Percentiles rank a stretch among this genome's conserved stretches.
phyloP scores from a whole-genome alignment of 257 asterid species.

The Voacanga thouarsii region DNA sequence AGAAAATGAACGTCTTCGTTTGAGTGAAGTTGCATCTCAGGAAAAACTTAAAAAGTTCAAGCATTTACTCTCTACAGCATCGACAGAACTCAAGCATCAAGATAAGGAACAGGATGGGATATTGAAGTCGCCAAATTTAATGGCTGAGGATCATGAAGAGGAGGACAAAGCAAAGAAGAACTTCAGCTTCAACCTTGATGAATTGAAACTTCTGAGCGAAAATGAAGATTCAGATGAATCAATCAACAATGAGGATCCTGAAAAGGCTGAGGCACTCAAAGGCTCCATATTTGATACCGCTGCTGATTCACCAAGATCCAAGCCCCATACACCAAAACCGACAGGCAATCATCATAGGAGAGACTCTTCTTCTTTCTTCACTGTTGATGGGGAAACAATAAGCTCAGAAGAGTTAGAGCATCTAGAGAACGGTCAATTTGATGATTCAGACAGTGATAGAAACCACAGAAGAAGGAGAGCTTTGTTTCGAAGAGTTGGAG shows the following conservation, averaged over 20 bases:
- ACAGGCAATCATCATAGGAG: conserved; percentile 21
- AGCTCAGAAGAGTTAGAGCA: conserved; percentile 34
- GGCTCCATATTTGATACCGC: conserved; percentile 70
- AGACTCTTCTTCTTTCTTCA: conserved; percentile 28
- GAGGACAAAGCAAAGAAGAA: conserved; percentile 17
- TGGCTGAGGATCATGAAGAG: conserved; percentile 13
- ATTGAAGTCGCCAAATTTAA: conserved; percentile 26
- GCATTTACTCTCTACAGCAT: conserved; percentile 46
- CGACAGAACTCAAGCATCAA: conserved; percentile 35
- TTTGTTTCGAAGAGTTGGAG: conserved; percentile 65
- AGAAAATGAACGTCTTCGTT: conserved; percentile 65
- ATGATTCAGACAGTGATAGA: conserved; percentile 42
- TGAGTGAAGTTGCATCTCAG: conserved; percentile 54
- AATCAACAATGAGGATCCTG: conserved; percentile 44
- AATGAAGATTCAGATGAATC: conserved; percentile 23
- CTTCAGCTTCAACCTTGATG: conserved; percentile 51
- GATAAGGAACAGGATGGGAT: conserved; percentile 32
- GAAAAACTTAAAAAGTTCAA: conserved; percentile 65
- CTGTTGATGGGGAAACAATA: conserved; percentile 30
- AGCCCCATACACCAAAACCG: conserved; percentile 46
- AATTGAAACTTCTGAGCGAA: conserved; percentile 46
- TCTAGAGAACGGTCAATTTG: conserved; percentile 23
- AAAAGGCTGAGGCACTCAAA: conserved; percentile 56
- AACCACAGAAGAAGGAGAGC: conserved; percentile 37
- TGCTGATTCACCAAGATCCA: conserved; percentile 54